Conservation (phyloP, 345 rosid genomes). For the Abelmoschus esculentus region DNA sequence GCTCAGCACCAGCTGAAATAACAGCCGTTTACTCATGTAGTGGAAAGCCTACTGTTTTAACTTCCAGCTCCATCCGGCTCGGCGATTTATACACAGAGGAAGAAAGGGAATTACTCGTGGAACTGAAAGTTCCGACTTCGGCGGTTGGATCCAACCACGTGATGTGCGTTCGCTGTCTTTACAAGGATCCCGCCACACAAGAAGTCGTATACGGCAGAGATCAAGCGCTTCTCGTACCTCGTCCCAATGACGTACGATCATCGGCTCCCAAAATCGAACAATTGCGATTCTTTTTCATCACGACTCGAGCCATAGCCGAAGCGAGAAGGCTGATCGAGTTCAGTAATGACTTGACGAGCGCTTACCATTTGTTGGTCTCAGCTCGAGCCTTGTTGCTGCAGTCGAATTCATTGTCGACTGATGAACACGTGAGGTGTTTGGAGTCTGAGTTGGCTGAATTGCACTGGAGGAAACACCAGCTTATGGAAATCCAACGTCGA, state of each 20-base stretch:
- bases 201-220: constrained; percentile 48
- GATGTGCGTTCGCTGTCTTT: constrained; percentile 51
- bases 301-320: constrained; percentile 71
- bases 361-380: constrained; percentile 56
- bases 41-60: constrained; percentile 41
- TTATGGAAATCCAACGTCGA: constrained; percentile 28
- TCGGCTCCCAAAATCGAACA: constrained; percentile 40
- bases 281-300: constrained; percentile 49
- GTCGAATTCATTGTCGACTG: constrained; percentile 23
- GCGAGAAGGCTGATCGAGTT: constrained; percentile 54
- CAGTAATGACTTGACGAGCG: constrained; percentile 46
- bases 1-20: constrained; percentile 64
- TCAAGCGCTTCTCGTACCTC: constrained; percentile 34
- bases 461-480: constrained; percentile 42
- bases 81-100: constrained; percentile 79
- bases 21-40: constrained; percentile 57
- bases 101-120: constrained; percentile 67
- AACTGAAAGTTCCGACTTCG: constrained; percentile 41
- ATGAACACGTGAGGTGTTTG: constrained; percentile 35
- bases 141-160: constrained; percentile 33
- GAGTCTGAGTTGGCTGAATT: constrained; percentile 68
- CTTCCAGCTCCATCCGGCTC: constrained; percentile 50
- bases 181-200: constrained; percentile 54
- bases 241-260: constrained; percentile 40
- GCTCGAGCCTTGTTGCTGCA: constrained; percentile 62